Evolutionary conservation across 2,329 filamentous ascomycete genomes (phyloP), one percentile per base, ranked within the genome.

Genomic region (Thielaviopsis euricoi): DNA sequence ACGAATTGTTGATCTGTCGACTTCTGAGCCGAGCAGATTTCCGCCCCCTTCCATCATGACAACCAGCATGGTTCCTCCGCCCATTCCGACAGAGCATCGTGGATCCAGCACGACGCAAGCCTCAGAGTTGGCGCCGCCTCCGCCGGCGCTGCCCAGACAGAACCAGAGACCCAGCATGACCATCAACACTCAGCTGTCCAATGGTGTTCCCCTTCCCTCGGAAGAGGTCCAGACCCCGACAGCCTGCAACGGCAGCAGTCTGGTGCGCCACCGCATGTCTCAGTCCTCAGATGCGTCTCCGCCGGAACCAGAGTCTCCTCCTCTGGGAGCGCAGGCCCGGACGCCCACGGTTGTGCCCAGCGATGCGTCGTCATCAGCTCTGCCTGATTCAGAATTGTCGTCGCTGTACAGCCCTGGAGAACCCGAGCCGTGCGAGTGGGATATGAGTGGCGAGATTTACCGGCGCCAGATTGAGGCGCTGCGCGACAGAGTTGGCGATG

Each of bases 401-500:
- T 49, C 51, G n/a, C 19, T 61, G 19, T 61, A 61, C 25, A 55
- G 59, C 19, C 50, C 50, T 75, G 56, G 53, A 4, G 59, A 55
- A 72, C 68, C 67, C 25, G 71, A 74, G 13, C 63, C 71, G 4
- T 72, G 75, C 52, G 77, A 85, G 60, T 87, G 83, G 79, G 81
- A 82, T 60, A 72, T 80, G 50, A 80, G 81, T 60, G 85, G 86
- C 57, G 87, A 93, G 65, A 74, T 87, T 7, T 97, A 95, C 70
- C 82, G 86, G 59, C 87, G 87, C 68, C 93, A 93, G 69, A 85
- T 97, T 57, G 89, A 95, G 69, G 83, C 86, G 2, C 73, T 96
- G 57, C 85, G 89, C 61, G 85, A 85, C 65, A 88, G 91, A 65
- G 84, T 95, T 63, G 90, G 90, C 33, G 88, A 83, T 64, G 86